A percentile compares a stretch with the other conserved stretches of the same genome.
Evolutionary conservation across 495 filamentous ascomycete species (phyloP).

Genomic region (Daldinia bambusicola): DNA sequence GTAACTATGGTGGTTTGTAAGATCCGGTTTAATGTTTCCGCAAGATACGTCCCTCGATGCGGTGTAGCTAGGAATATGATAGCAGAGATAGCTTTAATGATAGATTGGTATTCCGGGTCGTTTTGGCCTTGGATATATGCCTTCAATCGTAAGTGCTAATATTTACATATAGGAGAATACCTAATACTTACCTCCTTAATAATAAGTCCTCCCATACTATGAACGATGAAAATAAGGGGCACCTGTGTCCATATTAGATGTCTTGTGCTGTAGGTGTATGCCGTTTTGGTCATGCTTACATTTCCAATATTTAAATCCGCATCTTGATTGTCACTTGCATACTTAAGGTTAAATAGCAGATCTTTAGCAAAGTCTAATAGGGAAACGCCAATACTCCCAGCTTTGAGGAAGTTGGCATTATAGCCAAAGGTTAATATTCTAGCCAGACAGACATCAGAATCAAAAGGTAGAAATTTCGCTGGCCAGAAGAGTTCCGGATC

Average conservation of each 20-base stretch:
- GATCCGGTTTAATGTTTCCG: slow-evolving; percentile 52
- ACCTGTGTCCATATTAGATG: not conserved
- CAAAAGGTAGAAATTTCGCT: slow-evolving; percentile 46
- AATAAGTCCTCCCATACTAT: slow-evolving; percentile 54
- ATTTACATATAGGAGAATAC: not conserved
- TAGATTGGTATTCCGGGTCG: slow-evolving; percentile 51
- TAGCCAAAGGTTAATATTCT: slow-evolving; percentile 54
- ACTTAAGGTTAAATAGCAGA: slow-evolving; percentile 49
- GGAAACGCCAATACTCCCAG: slow-evolving; percentile 26
- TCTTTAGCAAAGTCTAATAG: slow-evolving; percentile 55
- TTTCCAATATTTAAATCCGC: slow-evolving; percentile 17
- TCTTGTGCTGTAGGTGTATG: not conserved
- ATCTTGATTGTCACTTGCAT: slow-evolving; percentile 42
- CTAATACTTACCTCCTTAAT: slow-evolving; percentile 54
- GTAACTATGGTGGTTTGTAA: slow-evolving; percentile 41
- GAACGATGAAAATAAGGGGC: slow-evolving; percentile 49
- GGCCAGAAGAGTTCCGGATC: slow-evolving; percentile 51
- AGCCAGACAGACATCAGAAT: slow-evolving; percentile 42
- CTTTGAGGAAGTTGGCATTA: slow-evolving; percentile 47
- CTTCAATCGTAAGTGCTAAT: not conserved
- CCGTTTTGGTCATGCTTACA: not conserved
- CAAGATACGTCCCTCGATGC: slow-evolving; percentile 59
- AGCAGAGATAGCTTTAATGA: slow-evolving; percentile 49
- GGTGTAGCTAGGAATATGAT: slow-evolving; percentile 63
- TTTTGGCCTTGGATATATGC: slow-evolving; percentile 53